Percentiles rank a stretch among this genome's conserved stretches.
Conservation (phyloP, 495 filamentous ascomycete genomes). For the Hyphodiscus hymeniophilus region DNA sequence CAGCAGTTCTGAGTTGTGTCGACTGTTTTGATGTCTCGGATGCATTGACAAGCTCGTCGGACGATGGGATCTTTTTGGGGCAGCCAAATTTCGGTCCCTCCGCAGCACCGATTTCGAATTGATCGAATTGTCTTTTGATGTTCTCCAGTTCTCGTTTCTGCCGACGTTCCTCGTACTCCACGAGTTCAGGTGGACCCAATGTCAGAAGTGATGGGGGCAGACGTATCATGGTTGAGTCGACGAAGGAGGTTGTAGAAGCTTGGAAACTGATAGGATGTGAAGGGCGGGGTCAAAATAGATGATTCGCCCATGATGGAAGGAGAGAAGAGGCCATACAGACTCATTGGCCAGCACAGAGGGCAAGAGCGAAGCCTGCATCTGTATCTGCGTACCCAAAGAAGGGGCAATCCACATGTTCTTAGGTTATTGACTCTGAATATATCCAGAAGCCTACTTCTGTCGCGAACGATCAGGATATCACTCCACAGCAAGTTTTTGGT, state of each 20-base stretch:
- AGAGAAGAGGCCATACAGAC: too few species aligned
- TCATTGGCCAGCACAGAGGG: too few species aligned
- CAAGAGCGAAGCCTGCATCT: too few species aligned
- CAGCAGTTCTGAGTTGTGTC: neutral
- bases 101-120: slow-evolving; percentile 25
- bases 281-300: neutral
- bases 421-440: too few species aligned
- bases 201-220: slow-evolving; percentile 42
- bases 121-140: slow-evolving; percentile 15
- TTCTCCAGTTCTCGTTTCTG: too few species aligned
- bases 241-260: neutral
- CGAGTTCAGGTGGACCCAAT: slow-evolving; percentile 45
- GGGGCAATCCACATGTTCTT: too few species aligned
- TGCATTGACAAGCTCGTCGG: neutral
- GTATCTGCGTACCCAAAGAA: too few species aligned
- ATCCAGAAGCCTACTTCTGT: too few species aligned
- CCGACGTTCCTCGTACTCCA: slow-evolving; percentile 35
- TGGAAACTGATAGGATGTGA: slow-evolving; percentile 1
- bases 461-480: too few species aligned
- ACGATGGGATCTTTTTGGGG: neutral
- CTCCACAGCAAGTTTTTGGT: too few species aligned
- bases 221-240: slow-evolving; percentile 41
- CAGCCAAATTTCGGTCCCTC: neutral
- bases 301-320: too few species aligned
- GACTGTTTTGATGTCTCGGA: neutral